Percentiles rank a stretch among this genome's conserved stretches.
Evolutionary conservation across 106 monocot genomes (phyloP).

Genomic region (Dioscorea alata): DNA sequence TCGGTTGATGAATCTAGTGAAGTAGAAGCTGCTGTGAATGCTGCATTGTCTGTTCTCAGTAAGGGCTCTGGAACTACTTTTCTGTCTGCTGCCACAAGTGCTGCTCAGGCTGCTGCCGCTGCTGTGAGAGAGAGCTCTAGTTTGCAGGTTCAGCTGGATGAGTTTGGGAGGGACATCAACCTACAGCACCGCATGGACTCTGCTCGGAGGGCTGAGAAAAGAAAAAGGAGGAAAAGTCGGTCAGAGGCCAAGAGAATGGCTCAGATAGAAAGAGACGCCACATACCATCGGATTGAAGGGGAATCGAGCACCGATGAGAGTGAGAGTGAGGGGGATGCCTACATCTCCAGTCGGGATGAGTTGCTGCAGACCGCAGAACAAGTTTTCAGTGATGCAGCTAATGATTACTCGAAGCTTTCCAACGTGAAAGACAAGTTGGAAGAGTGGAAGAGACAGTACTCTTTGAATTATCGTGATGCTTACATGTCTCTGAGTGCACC

Average conservation of each 20-base stretch:
- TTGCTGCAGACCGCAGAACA: conserved; percentile 66
- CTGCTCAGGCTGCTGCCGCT: conserved; percentile 63
- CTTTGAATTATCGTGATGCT: conserved; percentile 68
- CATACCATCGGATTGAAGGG: conserved; percentile 46
- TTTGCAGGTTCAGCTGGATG: conserved; percentile 66
- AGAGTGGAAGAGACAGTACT: conserved; percentile 62
- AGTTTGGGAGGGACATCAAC: conserved; percentile 88
- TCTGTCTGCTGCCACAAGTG: conserved; percentile 52
- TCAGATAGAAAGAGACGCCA: conserved; percentile 12
- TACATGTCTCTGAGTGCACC: conserved; percentile 70
- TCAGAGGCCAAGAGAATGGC: conserved; percentile 52
- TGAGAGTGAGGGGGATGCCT: conserved; percentile 69
- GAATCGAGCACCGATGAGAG: conserved; percentile 78
- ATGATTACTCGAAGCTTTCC: conserved; percentile 78
- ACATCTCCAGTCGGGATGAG: conserved; percentile 59
- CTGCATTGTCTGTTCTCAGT: conserved; percentile 57
- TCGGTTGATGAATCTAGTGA: conserved; percentile 43
- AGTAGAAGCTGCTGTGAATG: conserved; percentile 72
- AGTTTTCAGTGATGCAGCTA: conserved; percentile 87
- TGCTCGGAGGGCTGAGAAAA: conserved; percentile 49
- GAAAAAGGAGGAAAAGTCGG: conserved; percentile 42
- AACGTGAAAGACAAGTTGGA: conserved; percentile 76
- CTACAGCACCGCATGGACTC: conserved; percentile 60
- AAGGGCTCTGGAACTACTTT: conserved; percentile 46
- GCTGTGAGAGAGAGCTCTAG: conserved; percentile 51